phyloP scores from a whole-genome alignment of 176 grass and related monocot species.

The Cenchrus americanus region DNA sequence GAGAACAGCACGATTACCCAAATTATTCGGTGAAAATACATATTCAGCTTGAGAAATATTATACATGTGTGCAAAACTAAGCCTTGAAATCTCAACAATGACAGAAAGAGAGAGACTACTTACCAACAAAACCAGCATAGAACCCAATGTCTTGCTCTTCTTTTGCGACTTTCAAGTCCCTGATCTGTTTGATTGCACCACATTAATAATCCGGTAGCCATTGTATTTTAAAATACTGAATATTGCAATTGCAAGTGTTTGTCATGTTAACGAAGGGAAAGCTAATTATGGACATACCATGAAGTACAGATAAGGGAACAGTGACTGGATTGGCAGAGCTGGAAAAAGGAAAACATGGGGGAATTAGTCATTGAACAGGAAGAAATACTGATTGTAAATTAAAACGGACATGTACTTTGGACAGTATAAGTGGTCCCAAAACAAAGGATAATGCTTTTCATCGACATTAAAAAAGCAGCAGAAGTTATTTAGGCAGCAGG shows the following conservation, averaged over 20 bases:
- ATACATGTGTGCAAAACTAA: not conserved
- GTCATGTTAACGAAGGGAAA: slow-evolving; percentile 1
- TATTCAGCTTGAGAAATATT: not conserved
- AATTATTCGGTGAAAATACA: not conserved
- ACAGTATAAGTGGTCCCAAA: not conserved
- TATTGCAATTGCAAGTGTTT: not conserved
- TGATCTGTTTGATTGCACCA: slow-evolving; percentile 51
- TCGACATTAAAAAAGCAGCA: not conserved
- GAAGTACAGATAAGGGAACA: slow-evolving; percentile 71
- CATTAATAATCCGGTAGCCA: not conserved
- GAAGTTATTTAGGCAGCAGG: too few relatives aligned
- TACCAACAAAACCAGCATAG: slow-evolving; percentile 81
- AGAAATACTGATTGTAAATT: not conserved
- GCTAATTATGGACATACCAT: slow-evolving; percentile 48
- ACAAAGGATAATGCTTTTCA: not conserved
- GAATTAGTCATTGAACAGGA: slow-evolving; percentile 8
- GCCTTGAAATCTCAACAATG: not conserved
- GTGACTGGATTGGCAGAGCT: slow-evolving; percentile 61
- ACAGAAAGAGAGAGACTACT: not conserved
- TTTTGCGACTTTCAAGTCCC: slow-evolving; percentile 63
- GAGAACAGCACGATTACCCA: not conserved
- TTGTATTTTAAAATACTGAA: not conserved
- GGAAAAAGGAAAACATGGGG: slow-evolving; percentile 23
- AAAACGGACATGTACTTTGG: not conserved
- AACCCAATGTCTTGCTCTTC: slow-evolving; percentile 77